phyloP scores from a whole-genome alignment of 805 yeast genomes.

The Scheffersomyces stipitis region DNA sequence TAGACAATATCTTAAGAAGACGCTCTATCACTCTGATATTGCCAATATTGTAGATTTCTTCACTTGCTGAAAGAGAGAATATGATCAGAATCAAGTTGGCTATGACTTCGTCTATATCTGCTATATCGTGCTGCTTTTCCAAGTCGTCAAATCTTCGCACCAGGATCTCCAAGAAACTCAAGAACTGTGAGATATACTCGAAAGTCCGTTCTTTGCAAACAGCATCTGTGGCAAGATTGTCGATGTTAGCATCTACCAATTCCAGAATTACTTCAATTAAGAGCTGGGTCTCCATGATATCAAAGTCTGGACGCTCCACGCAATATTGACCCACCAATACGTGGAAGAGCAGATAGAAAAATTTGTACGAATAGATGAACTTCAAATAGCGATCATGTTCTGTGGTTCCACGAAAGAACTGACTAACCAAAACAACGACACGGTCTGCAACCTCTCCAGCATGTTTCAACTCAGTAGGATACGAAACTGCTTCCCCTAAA shows the following conservation, averaged over 20 bases:
- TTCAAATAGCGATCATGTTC: constrained; percentile 12
- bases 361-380: constrained; percentile 10
- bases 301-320: not conserved
- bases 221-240: not conserved
- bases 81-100: constrained; percentile 2
- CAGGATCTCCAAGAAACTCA: not conserved
- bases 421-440: constrained; percentile 25
- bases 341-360: too few species aligned
- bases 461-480: constrained; percentile 3
- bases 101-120: constrained; percentile 3
- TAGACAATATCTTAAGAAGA: not conserved
- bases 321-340: not conserved
- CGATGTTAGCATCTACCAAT: constrained; percentile 2
- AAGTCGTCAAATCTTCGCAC: not conserved
- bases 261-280: constrained; percentile 4
- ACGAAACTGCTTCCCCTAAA: not conserved
- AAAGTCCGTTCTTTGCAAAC: not conserved
- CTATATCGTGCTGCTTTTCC: constrained; percentile 7
- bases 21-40: not conserved
- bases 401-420: constrained; percentile 30
- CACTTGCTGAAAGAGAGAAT: constrained; percentile 1
- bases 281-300: not conserved
- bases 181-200: not conserved
- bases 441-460: constrained; percentile 9
- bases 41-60: constrained; percentile 5